phyloP scores from a whole-genome alignment of 2,329 filamentous ascomycete genomes.

The Orbilia quercus region DNA sequence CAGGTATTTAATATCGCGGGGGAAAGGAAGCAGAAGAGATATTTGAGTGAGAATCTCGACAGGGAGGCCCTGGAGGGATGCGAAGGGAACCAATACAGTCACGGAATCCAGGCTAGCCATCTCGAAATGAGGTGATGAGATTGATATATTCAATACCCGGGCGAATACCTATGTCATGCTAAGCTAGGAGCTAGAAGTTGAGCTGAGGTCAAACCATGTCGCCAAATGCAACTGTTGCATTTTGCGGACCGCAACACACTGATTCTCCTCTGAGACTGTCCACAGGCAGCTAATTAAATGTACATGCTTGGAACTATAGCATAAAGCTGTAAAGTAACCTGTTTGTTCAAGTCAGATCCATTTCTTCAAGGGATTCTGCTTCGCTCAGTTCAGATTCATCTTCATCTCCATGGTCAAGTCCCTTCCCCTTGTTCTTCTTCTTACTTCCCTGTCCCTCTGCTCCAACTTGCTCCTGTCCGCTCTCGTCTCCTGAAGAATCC shows the following conservation, averaged over 20 bases:
- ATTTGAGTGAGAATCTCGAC: slow-evolving; percentile 18
- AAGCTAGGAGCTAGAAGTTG: not conserved
- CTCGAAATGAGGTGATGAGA: too few species aligned
- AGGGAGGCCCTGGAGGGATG: not conserved
- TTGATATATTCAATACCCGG: too few species aligned
- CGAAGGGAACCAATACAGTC: too few species aligned
- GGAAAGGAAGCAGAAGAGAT: not conserved
- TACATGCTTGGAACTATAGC: not conserved
- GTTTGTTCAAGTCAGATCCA: not conserved
- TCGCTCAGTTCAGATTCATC: slow-evolving; percentile 8
- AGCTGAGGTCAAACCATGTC: too few species aligned
- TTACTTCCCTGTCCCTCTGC: not conserved
- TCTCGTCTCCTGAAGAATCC: not conserved
- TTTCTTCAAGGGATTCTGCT: slow-evolving; percentile 6
- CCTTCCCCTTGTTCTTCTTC: not conserved
- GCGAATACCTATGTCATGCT: too few species aligned
- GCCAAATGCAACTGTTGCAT: not conserved
- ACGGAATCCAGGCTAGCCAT: too few species aligned
- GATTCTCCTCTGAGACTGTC: not conserved
- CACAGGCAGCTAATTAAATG: too few species aligned
- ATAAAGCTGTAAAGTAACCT: too few species aligned
- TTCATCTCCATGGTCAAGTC: not conserved
- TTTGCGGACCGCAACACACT: not conserved
- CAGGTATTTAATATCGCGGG: slow-evolving; percentile 10
- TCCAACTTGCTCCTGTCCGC: not conserved